These are phyloP conservation scores for Metschnikowia peoriensis DNA, from an alignment of 805 yeast species.

Conservation along the genomic window DNA sequence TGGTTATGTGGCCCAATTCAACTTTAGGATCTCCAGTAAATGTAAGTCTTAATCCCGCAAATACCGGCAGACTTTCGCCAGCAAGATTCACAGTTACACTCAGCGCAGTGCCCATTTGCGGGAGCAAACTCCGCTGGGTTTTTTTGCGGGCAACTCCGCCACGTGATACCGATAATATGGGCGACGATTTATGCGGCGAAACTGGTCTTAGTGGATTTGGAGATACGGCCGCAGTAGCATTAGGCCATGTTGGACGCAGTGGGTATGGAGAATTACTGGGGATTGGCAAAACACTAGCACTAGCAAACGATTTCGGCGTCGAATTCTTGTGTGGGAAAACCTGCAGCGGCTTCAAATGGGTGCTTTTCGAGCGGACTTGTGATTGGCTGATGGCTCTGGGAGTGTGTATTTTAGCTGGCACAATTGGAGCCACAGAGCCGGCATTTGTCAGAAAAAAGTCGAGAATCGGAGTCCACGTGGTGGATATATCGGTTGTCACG, in stretches of 20 bases:
- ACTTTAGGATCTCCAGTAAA: slow-evolving; percentile 62
- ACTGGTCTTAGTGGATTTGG: not conserved
- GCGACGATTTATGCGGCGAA: slow-evolving; percentile 9
- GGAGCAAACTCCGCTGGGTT: slow-evolving; percentile 2
- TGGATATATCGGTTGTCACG: slow-evolving; percentile 29
- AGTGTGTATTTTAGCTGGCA: not conserved
- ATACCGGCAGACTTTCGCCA: slow-evolving; percentile 25
- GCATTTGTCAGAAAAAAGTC: slow-evolving; percentile 23
- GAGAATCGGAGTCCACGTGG: slow-evolving; percentile 40
- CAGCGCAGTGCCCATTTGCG: slow-evolving; percentile 21
- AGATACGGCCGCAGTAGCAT: not conserved
- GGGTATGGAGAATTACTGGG: slow-evolving; percentile 1
- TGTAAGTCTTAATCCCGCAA: slow-evolving; percentile 35
- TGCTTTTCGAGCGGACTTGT: slow-evolving; percentile 10
- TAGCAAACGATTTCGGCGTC: slow-evolving; percentile 16
- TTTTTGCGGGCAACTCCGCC: slow-evolving; percentile 1
- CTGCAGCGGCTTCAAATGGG: slow-evolving; percentile 3
- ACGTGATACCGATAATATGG: slow-evolving; percentile 5
- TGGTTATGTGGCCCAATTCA: slow-evolving; percentile 55
- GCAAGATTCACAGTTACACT: slow-evolving; percentile 38
- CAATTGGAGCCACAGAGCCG: not conserved
- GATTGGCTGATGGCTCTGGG: slow-evolving; percentile 3
- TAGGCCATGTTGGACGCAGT: slow-evolving; percentile 2
- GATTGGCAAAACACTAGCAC: slow-evolving; percentile 3
- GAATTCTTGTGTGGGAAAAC: not conserved